Conservation (phyloP, 139 green algal species). For the Tetraselmis chui region DNA sequence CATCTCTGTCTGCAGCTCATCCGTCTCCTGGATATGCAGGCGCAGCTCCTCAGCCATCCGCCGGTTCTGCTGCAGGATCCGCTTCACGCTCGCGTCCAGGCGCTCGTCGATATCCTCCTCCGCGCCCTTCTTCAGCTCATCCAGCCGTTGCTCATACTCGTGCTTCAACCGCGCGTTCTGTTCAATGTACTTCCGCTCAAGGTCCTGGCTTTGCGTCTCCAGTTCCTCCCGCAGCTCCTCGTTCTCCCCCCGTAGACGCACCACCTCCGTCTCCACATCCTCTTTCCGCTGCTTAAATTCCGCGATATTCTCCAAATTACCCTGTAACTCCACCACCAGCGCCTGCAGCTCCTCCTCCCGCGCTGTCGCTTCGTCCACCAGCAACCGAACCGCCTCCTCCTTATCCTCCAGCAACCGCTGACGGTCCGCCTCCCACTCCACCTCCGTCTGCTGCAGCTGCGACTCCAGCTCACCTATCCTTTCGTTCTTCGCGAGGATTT, state of each 20-base stretch:
- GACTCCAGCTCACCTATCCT: conserved; percentile 42
- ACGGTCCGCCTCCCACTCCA: conserved; percentile 2
- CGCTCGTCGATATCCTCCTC: conserved; percentile 64
- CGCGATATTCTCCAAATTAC: conserved; percentile 1
- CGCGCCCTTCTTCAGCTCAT: conserved; percentile 54
- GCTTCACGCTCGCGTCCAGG: conserved; percentile 60
- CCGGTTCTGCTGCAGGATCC: conserved; percentile 67
- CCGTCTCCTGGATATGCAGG: conserved; percentile 71
- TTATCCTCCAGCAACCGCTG: not conserved
- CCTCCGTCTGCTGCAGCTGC: conserved; percentile 1
- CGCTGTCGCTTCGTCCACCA: conserved; percentile 1
- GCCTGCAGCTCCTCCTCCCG: conserved; percentile 2
- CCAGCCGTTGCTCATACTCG: conserved; percentile 65
- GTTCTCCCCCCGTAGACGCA: conserved; percentile 50
- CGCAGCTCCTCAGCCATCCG: conserved; percentile 69
- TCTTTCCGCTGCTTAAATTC: conserved; percentile 42
- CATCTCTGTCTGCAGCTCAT: conserved; percentile 62
- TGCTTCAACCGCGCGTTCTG: conserved; percentile 52
- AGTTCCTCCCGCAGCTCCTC: conserved; percentile 44
- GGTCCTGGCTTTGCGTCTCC: conserved; percentile 39
- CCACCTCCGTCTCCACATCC: conserved; percentile 10
- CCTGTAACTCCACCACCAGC: conserved; percentile 9
- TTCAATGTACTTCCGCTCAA: conserved; percentile 65
- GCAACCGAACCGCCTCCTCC: not conserved
- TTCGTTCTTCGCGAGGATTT: conserved; percentile 57